Evolutionary conservation across 306 rosid genomes (phyloP).

Genomic region (Lathyrus oleraceus): DNA sequence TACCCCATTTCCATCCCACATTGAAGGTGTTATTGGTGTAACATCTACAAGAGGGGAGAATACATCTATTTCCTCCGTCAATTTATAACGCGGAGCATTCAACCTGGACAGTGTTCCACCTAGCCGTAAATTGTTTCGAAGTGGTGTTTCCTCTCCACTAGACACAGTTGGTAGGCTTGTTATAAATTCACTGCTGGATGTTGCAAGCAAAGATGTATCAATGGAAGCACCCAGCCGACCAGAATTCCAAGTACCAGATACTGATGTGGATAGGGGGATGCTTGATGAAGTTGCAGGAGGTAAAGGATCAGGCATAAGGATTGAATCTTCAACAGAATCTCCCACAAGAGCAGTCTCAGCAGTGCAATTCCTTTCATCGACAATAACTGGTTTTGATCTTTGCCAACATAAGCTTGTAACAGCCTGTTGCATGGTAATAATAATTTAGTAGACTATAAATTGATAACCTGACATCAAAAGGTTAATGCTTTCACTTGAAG

Average conservation of each 20-base stretch:
- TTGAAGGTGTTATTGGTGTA: slow-evolving; percentile 84
- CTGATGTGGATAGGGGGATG: slow-evolving; percentile 54
- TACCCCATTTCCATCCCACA: slow-evolving; percentile 80
- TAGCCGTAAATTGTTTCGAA: slow-evolving; percentile 71
- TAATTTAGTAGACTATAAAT: slow-evolving; percentile 37
- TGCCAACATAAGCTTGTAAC: slow-evolving; percentile 98
- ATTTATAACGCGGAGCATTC: slow-evolving; percentile 85
- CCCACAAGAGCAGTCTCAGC: slow-evolving; percentile 87
- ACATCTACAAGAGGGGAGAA: slow-evolving; percentile 99
- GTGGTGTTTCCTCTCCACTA: slow-evolving; percentile 78
- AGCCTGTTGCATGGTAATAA: slow-evolving; percentile 66
- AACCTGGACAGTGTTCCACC: slow-evolving; percentile 74
- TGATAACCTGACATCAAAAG: neutral
- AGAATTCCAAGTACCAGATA: slow-evolving; percentile 66
- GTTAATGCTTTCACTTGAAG: neutral
- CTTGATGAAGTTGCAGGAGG: slow-evolving; percentile 79
- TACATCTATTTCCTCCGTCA: slow-evolving; percentile 98
- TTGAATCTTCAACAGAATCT: slow-evolving; percentile 86
- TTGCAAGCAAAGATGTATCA: slow-evolving; percentile 55
- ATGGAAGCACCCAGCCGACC: slow-evolving; percentile 59
- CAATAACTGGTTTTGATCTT: slow-evolving; percentile 88
- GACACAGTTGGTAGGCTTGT: slow-evolving; percentile 54
- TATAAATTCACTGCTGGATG: slow-evolving; percentile 53
- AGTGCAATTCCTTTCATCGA: slow-evolving; percentile 75
- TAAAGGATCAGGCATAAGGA: slow-evolving; percentile 98